A percentile compares a stretch with the other conserved stretches of the same genome.
These are phyloP conservation scores for Athelia sp. DNA, from an alignment of 1,284 basidiomycete genomes.

Conservation along the genomic window DNA sequence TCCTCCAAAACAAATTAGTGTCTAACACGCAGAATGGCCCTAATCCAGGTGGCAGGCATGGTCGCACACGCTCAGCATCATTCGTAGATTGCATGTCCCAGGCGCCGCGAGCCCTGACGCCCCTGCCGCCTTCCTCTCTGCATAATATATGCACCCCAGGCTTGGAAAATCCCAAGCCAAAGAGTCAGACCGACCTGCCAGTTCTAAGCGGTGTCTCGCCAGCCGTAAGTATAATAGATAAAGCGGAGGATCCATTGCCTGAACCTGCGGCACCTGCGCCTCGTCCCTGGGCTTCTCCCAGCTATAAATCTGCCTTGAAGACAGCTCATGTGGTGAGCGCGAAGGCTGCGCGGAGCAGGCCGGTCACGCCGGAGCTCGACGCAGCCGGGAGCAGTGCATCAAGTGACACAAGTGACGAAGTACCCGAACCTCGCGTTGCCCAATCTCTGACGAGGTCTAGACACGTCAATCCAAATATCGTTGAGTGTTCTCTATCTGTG, in stretches of 20 bases:
- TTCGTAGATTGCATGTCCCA: not conserved
- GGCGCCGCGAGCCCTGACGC: not conserved
- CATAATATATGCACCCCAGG: not conserved
- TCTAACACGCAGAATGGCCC: conserved; percentile 5
- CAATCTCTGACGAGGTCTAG: conserved; percentile 31
- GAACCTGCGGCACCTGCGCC: not conserved
- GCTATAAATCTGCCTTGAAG: conserved; percentile 6
- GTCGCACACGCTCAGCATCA: conserved; percentile 1
- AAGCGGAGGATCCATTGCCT: not conserved
- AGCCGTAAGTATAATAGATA: not conserved
- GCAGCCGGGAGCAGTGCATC: conserved; percentile 14
- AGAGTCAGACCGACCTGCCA: no score
- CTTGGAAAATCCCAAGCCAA: no score
- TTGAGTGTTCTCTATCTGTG: conserved; percentile 30
- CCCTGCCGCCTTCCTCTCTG: not conserved
- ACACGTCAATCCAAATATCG: conserved; percentile 45
- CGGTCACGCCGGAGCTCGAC: conserved; percentile 4
- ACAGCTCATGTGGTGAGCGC: not conserved
- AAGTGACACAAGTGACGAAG: conserved; percentile 28
- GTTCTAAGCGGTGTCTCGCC: not conserved
- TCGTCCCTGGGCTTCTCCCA: not conserved
- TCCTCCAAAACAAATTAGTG: conserved; percentile 49
- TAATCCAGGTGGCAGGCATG: conserved; percentile 17
- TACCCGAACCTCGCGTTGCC: conserved; percentile 9
- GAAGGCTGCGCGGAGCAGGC: not conserved